Evolutionary conservation across 2,329 filamentous ascomycete species (phyloP), one percentile per base, ranked within the genome.

Genomic region (Penicillium sp.): DNA sequence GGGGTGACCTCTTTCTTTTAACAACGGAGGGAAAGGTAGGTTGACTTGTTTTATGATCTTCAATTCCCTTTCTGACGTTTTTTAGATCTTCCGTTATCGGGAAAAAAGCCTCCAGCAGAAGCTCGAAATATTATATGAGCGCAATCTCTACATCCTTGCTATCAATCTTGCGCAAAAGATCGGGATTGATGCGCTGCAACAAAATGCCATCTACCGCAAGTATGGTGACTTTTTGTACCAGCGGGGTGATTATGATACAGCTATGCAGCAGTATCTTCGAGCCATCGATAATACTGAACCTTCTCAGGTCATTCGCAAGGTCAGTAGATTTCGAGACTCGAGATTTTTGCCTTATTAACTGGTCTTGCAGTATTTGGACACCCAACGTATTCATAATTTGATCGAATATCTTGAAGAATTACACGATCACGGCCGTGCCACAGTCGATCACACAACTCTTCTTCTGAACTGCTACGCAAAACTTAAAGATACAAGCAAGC

Each of bases 251-350:
- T 99, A 93, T 67, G 94, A 99, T 68, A 94, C 90, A 7, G 92
- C 95, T n/a, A 99, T 99, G 95, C 88, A 95, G 65, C 94, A 97
- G 71, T 99, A 99, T 69, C 85, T 99, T 58, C 89, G 91, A 63
- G 93, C 95, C 0, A 97, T 99, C 56, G 92, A 97, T 68, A 94
- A 90, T 55, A 97, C 93, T 0, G 93, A 97, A 66, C 93, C 93
- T 7, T 97, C 93, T 1, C 93, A 97, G 68, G 91, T 97, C 43
- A 97, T 97, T 67, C 84, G 93, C 64, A 97, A 96, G 78, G 88
- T 89, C 68, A 26, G 59, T 44, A 8, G 23, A 11, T 18, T 8
- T 4, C 2, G 10, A 43, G 3, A 11, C 14, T 7, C 30, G 11
- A 2, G 1, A 23, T 4, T 55, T 38, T 32, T 57, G 39, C 26